These are phyloP conservation scores for Zalerion maritima DNA, from an alignment of 495 filamentous ascomycete species.

Conservation along the genomic window DNA sequence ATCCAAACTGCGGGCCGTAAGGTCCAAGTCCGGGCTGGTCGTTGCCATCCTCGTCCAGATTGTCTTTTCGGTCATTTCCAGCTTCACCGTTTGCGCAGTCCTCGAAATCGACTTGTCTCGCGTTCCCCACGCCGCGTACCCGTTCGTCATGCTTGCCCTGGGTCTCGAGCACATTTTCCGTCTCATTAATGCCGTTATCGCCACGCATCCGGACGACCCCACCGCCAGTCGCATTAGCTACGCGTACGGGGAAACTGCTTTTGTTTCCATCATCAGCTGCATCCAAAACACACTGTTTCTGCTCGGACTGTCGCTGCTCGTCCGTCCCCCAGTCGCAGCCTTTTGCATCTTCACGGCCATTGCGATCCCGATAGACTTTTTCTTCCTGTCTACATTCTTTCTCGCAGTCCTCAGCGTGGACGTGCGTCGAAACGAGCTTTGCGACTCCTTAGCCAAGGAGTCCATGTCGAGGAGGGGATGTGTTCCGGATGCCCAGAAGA, in stretches of 20 bases:
- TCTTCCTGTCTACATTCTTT: constrained; percentile 59
- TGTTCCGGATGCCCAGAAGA: constrained; percentile 7
- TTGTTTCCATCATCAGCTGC: constrained; percentile 44
- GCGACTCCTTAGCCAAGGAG: constrained; percentile 30
- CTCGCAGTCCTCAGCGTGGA: constrained; percentile 60
- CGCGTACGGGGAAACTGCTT: constrained; percentile 53
- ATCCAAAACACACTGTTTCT: constrained; percentile 46
- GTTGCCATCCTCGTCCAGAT: constrained; percentile 53
- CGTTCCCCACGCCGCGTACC: constrained; percentile 47
- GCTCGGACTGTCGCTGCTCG: constrained; percentile 37
- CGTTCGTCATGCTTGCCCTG: constrained; percentile 53
- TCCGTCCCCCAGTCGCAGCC: constrained; percentile 45
- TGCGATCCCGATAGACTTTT: constrained; percentile 53
- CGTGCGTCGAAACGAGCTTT: constrained; percentile 51
- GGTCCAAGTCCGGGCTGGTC: constrained; percentile 51
- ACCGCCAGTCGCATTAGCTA: constrained; percentile 45
- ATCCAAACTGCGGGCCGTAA: constrained; percentile 47
- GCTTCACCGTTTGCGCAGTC: constrained; percentile 47
- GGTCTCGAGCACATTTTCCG: constrained; percentile 61
- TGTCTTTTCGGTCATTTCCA: constrained; percentile 48
- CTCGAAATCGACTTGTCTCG: constrained; percentile 46
- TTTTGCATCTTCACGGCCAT: constrained; percentile 59
- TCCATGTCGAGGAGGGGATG: constrained; percentile 19
- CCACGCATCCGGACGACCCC: constrained; percentile 44
- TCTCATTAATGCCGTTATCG: constrained; percentile 54